Base-by-base conservation (phyloP, 2,329 filamentous ascomycete species). In the Trichophyton equinum region DNA sequence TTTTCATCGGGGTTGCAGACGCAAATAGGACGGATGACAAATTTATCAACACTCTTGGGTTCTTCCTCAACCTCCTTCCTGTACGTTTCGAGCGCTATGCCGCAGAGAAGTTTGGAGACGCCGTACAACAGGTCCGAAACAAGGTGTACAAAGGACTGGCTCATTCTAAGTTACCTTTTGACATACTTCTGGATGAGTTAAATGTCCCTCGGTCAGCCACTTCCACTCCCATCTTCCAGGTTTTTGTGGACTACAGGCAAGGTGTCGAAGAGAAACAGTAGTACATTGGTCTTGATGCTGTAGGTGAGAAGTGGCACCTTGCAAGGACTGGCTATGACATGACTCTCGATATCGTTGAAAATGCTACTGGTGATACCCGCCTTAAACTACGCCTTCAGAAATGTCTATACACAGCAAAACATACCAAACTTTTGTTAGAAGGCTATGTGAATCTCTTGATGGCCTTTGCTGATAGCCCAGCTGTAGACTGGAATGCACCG, bases 221-320 rank as follows among this genome's bases (percentile, higher is more conserved):
- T 0, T 64, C 76, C 57, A 75, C 64, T 36, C 80, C 81, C 0
- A 40, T 83, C 0, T 82, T 82, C 69, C 81, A 83, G 65, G 73
- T 69, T 0, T 74, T 77, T 20, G 64, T 81, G 44, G 74, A 82
- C 66, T 81, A 81, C 64, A 71, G 76, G 4, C 72, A 72, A 27
- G 46, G 46, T 6, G 22, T 51, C 51, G 63, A 68, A 64, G 38
- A 5, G 25, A 57, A 27, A 42, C n/a, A 57, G 1, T 33, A 55
- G 44, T 42, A 40, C 51, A 33, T 30, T 22, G 27, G 18, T 33
- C 7, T 38, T 25, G 44, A 33, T n/a, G 11, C 46, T 51, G 22
- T 51, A 5, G 46, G 46, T 6, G 46, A 51, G 7, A 51, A 51
- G 25, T 61, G 51, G 33, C 46, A 47, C 2, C 59, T 63, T 36